Percentiles rank a stretch among this genome's conserved stretches.
Evolutionary conservation across 2,329 filamentous ascomycete genomes (phyloP).

Genomic region (Penicillium digitatum): DNA sequence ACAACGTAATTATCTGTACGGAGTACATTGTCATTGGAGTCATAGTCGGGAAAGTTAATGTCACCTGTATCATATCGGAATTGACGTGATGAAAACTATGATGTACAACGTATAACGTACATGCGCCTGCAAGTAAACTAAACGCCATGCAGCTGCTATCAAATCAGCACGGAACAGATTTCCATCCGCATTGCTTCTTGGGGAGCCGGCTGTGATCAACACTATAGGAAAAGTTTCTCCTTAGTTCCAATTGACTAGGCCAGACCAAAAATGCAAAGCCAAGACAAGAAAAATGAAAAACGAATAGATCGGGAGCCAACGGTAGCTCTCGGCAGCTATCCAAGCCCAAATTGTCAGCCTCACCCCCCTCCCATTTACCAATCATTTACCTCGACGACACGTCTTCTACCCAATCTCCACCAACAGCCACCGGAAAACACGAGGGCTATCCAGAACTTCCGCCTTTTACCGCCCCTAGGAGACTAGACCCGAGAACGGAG

Average conservation of each 20-base stretch:
- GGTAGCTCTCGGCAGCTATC: neutral
- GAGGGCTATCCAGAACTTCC: neutral
- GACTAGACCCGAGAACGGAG: neutral
- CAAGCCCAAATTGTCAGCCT: neutral
- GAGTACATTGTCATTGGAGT: neutral
- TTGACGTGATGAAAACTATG: neutral
- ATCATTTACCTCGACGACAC: neutral
- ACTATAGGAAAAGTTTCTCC: neutral
- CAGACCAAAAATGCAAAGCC: conserved; percentile 1
- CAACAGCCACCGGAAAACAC: neutral
- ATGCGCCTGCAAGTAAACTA: neutral
- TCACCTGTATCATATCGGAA: neutral
- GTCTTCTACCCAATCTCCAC: neutral
- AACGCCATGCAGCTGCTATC: neutral
- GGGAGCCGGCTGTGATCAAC: neutral
- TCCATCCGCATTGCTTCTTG: conserved; percentile 1
- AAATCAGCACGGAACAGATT: neutral
- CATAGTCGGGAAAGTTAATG: too few relatives aligned
- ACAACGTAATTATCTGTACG: neutral
- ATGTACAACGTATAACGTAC: neutral
- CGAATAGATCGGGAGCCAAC: neutral
- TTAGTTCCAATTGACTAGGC: neutral
- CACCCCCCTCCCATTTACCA: neutral
- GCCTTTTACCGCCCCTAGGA: neutral
- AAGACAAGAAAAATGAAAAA: neutral